A percentile compares a stretch with the other conserved stretches of the same genome.
phyloP scores from a whole-genome alignment of 2,329 filamentous ascomycete species.

The Microdochium bolleyi region DNA sequence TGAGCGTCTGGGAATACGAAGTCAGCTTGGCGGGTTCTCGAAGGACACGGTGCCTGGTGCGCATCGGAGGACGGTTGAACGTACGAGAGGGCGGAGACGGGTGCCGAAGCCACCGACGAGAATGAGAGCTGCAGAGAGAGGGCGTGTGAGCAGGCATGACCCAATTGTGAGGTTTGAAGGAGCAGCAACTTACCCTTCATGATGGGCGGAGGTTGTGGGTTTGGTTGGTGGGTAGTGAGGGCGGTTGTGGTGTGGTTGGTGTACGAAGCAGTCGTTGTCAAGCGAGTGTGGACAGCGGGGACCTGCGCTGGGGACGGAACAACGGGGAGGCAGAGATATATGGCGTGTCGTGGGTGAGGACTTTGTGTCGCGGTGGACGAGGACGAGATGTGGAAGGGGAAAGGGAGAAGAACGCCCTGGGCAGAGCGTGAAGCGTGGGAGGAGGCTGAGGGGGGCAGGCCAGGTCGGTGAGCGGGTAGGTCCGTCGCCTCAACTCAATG shows the following conservation, averaged over 20 bases:
- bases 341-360: too few relatives aligned
- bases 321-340: too few relatives aligned
- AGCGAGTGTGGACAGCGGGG: slow-evolving; percentile 5
- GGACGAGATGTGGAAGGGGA: background rate
- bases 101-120: slow-evolving; percentile 99
- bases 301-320: background rate
- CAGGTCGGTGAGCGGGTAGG: background rate
- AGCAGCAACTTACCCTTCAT: slow-evolving; percentile 33
- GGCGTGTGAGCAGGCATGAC: slow-evolving; percentile 9
- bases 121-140: slow-evolving; percentile 67
- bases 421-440: slow-evolving; percentile 3
- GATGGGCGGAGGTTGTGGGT: background rate
- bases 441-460: slow-evolving; percentile 2
- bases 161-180: background rate
- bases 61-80: slow-evolving; percentile 22
- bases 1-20: slow-evolving; percentile 63
- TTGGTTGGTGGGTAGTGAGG: slow-evolving; percentile 6
- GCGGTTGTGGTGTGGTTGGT: slow-evolving; percentile 3
- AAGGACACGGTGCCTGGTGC: slow-evolving; percentile 2
- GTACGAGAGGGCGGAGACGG: slow-evolving; percentile 89
- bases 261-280: slow-evolving; percentile 2
- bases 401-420: slow-evolving; percentile 8
- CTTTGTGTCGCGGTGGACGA: too few relatives aligned
- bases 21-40: slow-evolving; percentile 10
- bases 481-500: too few relatives aligned